phyloP scores from a whole-genome alignment of 192 early-diverging fungal genomes.

The Haplosporangium gracile region DNA sequence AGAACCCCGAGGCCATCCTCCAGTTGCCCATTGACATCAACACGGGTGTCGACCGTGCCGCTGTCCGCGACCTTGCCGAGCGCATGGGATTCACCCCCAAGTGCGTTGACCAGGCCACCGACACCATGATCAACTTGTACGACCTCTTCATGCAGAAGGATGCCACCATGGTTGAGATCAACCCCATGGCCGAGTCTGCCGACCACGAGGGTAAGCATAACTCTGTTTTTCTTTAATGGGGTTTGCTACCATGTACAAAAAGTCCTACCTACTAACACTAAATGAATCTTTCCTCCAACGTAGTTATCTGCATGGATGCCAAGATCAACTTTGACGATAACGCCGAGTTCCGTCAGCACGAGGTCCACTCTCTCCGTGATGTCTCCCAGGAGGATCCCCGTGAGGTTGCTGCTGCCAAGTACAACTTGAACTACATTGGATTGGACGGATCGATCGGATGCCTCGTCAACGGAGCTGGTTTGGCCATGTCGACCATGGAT shows the following conservation, averaged over 20 bases:
- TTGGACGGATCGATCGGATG: constrained; percentile 98
- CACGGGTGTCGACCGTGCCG: constrained; percentile 79
- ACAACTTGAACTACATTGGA: constrained; percentile 99
- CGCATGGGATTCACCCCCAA: constrained; percentile 92
- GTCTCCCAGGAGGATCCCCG: constrained; percentile 96
- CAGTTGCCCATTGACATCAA: constrained; percentile 94
- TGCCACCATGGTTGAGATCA: constrained; percentile 98
- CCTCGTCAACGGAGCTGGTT: constrained; percentile 97
- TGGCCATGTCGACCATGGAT: constrained; percentile 99
- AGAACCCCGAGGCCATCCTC: constrained; percentile 96
- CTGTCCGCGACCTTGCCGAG: constrained; percentile 83
- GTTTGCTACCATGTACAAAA: not conserved
- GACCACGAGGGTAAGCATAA: constrained; percentile 77
- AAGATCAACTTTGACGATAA: constrained; percentile 99
- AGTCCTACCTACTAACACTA: not conserved
- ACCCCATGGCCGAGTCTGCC: constrained; percentile 94
- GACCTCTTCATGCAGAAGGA: constrained; percentile 98
- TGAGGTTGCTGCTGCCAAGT: constrained; percentile 97
- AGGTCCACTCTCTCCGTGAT: constrained; percentile 91
- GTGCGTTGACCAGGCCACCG: constrained; percentile 86
- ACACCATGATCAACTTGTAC: constrained; percentile 93
- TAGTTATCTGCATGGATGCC: constrained; percentile 97
- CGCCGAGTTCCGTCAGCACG: constrained; percentile 97
- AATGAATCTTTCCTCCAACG: not conserved
- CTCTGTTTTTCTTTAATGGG: not conserved